Evolutionary conservation across 345 rosid species (phyloP).

Genomic region (Hibiscus tridactylites): DNA sequence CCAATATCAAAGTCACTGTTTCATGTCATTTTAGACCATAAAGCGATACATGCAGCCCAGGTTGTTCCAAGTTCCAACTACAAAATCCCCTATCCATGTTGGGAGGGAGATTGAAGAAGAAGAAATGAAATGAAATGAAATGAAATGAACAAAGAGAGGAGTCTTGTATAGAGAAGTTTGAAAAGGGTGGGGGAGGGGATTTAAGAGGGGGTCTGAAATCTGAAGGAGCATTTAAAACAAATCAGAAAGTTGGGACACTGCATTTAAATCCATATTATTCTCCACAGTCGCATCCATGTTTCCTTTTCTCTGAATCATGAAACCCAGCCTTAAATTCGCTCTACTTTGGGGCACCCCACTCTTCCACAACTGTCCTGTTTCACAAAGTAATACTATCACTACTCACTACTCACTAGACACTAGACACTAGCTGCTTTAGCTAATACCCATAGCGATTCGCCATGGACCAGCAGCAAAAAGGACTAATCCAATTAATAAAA

Average conservation of each 20-base stretch:
- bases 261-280: constrained; percentile 26
- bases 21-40: not conserved
- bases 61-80: not conserved
- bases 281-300: not conserved
- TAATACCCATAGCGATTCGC: not conserved
- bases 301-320: not conserved
- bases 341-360: not conserved
- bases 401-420: too few relatives aligned
- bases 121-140: not conserved
- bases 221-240: constrained; percentile 53
- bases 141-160: too few relatives aligned
- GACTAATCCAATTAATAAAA: too few relatives aligned
- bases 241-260: constrained; percentile 55
- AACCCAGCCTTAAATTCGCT: not conserved
- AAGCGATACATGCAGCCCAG: not conserved
- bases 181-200: constrained; percentile 13
- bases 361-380: not conserved
- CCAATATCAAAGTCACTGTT: constrained; percentile 31
- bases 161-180: not conserved
- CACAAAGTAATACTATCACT: not conserved
- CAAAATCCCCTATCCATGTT: not conserved
- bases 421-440: not conserved
- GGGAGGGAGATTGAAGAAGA: not conserved
- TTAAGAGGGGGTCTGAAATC: constrained; percentile 17
- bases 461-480: too few relatives aligned